Percentiles rank a stretch among this genome's conserved stretches.
These are phyloP conservation scores for Apiotrichum mycotoxinovorans DNA, from an alignment of 1,284 basidiomycete species.

Conservation along the genomic window DNA sequence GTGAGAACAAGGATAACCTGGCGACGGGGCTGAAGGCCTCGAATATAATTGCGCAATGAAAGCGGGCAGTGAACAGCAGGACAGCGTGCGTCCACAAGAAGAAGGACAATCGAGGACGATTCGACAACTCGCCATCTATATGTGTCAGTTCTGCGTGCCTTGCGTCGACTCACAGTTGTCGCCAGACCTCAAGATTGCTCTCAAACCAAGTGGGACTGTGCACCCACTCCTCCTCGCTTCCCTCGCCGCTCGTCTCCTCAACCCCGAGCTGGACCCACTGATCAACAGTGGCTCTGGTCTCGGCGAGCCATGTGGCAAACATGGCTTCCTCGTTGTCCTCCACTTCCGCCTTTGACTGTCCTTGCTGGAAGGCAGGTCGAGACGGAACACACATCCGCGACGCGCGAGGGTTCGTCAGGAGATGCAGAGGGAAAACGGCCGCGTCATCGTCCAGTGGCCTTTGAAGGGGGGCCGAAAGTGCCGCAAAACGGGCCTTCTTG, in stretches of 20 bases:
- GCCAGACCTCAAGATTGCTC: constrained; percentile 85
- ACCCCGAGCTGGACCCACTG: constrained; percentile 54
- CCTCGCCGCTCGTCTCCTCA: background rate
- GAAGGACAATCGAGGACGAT: constrained; percentile 75
- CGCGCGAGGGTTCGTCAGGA: constrained; percentile 17
- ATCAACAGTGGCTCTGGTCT: constrained; percentile 59
- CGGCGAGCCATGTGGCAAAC: constrained; percentile 69
- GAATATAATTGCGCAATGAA: constrained; percentile 53
- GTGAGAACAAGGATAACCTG: constrained; percentile 76
- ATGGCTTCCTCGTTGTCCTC: constrained; percentile 76
- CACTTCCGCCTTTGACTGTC: constrained; percentile 79
- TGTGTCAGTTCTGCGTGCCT: background rate
- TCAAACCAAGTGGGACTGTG: constrained; percentile 66
- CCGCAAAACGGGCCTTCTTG: too few relatives aligned
- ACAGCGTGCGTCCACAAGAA: constrained; percentile 81
- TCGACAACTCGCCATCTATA: constrained; percentile 75
- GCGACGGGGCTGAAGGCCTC: constrained; percentile 49
- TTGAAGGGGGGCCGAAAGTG: too few relatives aligned
- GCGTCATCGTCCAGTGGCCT: constrained; percentile 59
- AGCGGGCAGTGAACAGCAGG: constrained; percentile 62
- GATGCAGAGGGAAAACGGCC: constrained; percentile 52
- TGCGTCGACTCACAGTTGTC: constrained; percentile 60
- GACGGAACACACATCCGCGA: constrained; percentile 56
- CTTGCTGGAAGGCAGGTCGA: constrained; percentile 75
- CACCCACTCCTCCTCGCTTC: constrained; percentile 14